A percentile compares a stretch with the other conserved stretches of the same genome.
Conservation (phyloP, 192 early-diverging fungal species). For the Funneliformis mosseae region DNA sequence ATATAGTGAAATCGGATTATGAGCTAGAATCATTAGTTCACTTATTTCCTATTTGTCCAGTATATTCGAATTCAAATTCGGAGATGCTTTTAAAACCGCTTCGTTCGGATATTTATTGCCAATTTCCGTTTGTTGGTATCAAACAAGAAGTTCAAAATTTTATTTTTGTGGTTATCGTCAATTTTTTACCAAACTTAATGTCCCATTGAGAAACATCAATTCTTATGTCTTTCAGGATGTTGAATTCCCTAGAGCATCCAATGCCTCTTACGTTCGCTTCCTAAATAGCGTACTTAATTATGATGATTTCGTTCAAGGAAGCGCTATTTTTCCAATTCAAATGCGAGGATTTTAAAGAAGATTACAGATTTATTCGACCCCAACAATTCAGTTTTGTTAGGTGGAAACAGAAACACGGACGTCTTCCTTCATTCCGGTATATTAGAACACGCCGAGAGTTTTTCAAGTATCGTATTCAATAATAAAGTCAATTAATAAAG, state of each 20-base stretch:
- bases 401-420: not conserved
- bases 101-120: not conserved
- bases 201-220: not conserved
- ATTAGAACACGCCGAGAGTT: not conserved
- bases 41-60: not conserved
- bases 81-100: not conserved
- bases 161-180: not conserved
- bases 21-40: not conserved
- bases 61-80: too few species aligned
- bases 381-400: not conserved
- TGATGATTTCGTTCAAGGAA: not conserved
- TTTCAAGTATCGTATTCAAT: not conserved
- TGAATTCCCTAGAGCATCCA: not conserved
- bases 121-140: not conserved
- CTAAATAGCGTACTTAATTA: not conserved
- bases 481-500: too few species aligned
- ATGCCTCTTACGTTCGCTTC: not conserved
- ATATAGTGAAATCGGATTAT: not conserved
- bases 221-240: not conserved
- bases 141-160: not conserved
- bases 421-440: not conserved
- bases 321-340: not conserved
- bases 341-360: not conserved
- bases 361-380: not conserved
- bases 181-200: not conserved